These are phyloP conservation scores for Fusarium agapanthi DNA, from an alignment of 2,329 filamentous ascomycete genomes.

Conservation along the genomic window DNA sequence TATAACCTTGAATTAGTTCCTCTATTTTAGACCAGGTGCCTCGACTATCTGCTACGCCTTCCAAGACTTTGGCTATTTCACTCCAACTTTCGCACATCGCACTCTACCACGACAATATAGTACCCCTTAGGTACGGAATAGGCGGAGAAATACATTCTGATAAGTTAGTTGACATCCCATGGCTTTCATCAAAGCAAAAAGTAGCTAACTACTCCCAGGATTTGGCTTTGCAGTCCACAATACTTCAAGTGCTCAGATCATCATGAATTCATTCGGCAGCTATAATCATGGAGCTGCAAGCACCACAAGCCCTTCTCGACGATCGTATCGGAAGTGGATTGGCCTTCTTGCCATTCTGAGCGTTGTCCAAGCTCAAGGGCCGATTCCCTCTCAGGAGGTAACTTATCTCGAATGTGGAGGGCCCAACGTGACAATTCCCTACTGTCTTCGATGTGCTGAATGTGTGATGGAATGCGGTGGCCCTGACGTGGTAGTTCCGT, in stretches of 20 bases:
- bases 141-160: too few relatives aligned
- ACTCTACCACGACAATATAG: neutral
- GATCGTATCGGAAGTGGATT: neutral
- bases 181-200: neutral
- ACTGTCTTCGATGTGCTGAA: neutral
- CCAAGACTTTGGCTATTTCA: neutral
- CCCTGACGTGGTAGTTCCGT: neutral
- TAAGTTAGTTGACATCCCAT: neutral
- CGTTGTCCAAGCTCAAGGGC: neutral
- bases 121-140: too few relatives aligned
- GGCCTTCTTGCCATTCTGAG: neutral
- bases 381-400: fast-evolving
- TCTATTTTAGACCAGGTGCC: fast-evolving
- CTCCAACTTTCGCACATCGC: neutral
- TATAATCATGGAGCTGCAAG: too few relatives aligned
- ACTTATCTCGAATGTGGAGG: neutral
- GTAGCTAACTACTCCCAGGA: neutral
- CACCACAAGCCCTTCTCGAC: too few relatives aligned
- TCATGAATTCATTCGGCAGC: neutral
- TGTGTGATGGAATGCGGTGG: neutral
- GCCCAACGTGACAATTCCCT: neutral
- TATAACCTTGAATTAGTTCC: fast-evolving
- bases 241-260: neutral
- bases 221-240: fast-evolving
- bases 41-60: neutral